phyloP scores from a whole-genome alignment of 1,284 basidiomycete genomes.

The Cutaneotrichosporon dermatis region DNA sequence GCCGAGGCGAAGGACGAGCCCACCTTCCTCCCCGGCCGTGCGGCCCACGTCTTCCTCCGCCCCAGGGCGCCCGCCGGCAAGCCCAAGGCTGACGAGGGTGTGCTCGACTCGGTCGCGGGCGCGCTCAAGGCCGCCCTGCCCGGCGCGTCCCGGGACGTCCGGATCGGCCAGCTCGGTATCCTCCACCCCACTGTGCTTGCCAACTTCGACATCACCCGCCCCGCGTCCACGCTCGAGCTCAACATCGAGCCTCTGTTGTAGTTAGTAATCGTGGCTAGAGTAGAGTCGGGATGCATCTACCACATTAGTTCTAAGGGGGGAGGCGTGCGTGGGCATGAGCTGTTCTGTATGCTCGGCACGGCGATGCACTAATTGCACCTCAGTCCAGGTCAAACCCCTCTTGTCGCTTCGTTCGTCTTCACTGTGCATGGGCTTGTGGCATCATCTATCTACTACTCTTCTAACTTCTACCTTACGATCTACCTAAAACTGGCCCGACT shows the following conservation, averaged over 20 bases:
- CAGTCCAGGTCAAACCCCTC: no score
- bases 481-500: no score
- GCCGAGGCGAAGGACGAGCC: constrained; percentile 77
- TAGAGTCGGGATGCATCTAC: neutral
- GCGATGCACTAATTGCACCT: no score
- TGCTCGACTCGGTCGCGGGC: constrained; percentile 45
- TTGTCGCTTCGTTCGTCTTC: no score
- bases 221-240: constrained; percentile 94
- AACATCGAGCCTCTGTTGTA: constrained; percentile 88
- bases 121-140: constrained; percentile 47
- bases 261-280: neutral
- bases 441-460: no score
- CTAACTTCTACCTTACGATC: no score
- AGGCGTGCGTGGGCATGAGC: neutral
- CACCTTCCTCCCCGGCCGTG: constrained; percentile 90
- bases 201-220: constrained; percentile 88
- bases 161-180: constrained; percentile 80
- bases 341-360: neutral
- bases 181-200: constrained; percentile 84
- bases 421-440: no score
- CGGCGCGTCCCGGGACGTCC: constrained; percentile 55
- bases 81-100: constrained; percentile 18
- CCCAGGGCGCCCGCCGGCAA: constrained; percentile 51
- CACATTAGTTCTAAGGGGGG: neutral
- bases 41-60: constrained; percentile 84